A percentile compares a stretch with the other conserved stretches of the same genome.
These are phyloP conservation scores for Fagus sylvatica DNA, from an alignment of 306 rosid genomes.

Conservation along the genomic window DNA sequence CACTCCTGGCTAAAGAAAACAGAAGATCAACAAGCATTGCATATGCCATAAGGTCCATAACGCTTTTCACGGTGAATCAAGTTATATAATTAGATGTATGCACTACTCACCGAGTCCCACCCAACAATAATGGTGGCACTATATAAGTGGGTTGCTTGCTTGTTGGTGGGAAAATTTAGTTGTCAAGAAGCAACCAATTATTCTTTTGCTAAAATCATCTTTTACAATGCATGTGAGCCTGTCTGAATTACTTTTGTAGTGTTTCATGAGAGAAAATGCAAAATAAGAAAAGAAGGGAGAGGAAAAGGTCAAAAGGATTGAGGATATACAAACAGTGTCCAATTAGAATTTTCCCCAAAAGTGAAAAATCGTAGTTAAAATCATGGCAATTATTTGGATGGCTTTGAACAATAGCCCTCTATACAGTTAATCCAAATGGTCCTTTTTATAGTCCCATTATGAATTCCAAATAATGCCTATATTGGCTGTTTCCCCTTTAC, in stretches of 20 bases:
- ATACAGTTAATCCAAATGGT: neutral
- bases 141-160: no score
- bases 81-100: neutral
- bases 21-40: neutral
- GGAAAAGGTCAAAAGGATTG: no score
- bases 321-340: neutral
- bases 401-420: neutral
- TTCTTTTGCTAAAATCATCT: no score
- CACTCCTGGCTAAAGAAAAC: no score
- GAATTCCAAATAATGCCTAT: no score
- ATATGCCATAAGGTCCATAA: constrained; percentile 12
- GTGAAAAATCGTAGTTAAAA: neutral
- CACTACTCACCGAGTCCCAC: no score
- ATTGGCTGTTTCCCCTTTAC: neutral
- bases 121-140: no score
- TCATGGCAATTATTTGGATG: neutral
- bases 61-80: neutral
- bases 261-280: no score
- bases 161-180: neutral
- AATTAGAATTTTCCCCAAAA: neutral
- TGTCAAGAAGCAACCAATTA: no score
- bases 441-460: neutral
- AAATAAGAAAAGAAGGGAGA: no score
- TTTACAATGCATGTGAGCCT: no score
- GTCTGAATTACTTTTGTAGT: no score